Evolutionary conservation across 2,329 filamentous ascomycete species (phyloP), one percentile per base, ranked within the genome.

Genomic region (Cladorrhinum sp.): DNA sequence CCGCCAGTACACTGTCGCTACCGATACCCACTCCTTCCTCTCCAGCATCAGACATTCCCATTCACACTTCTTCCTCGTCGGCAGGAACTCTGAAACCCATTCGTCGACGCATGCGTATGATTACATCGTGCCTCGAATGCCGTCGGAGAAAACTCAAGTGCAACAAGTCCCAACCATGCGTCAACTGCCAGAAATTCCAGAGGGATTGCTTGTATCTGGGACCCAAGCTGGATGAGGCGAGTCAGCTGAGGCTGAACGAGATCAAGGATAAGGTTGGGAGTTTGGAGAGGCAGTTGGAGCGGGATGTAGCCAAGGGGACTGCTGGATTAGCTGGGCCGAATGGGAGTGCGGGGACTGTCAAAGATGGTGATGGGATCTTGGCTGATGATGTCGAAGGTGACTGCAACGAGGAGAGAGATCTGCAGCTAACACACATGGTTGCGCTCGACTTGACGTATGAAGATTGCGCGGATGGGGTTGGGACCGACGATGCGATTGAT

Each of bases 191-290:
- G 64, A 82, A 81, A 66, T 80, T 80, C 29, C 76, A 72, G 22
- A 77, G 81, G 23, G 80, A 83, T 20, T 85, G 83, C 66, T 70
- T 89, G 38, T 91, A 89, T 69, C 79, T 91, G 36, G 84, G 85
- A 1, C 82, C 85, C 0, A 82, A 85, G 22, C 77, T 90, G n/a
- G 89, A 92, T 71, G 81, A 88, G 62, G 84, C 84, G 7, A 85
- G 85, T 57, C 87, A 90, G 72, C 79, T 87, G 66, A 87, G 86
- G 67, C 78, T 92, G 57, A 88, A 87, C 3, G 87, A 91, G 69
- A 87, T 92, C 72, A 92, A 92, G 75, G 89, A 92, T 72, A 88
- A 88, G 73, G 89, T 92, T 73, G 88, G 88, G 24, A 85, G 83
- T 8, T 75, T 92, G 18, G 89, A 92, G 74, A 80, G 85, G 57